Percentiles rank a stretch among this genome's conserved stretches.
phyloP scores from a whole-genome alignment of 2,329 filamentous ascomycete genomes.

The Catunica adiposa region DNA sequence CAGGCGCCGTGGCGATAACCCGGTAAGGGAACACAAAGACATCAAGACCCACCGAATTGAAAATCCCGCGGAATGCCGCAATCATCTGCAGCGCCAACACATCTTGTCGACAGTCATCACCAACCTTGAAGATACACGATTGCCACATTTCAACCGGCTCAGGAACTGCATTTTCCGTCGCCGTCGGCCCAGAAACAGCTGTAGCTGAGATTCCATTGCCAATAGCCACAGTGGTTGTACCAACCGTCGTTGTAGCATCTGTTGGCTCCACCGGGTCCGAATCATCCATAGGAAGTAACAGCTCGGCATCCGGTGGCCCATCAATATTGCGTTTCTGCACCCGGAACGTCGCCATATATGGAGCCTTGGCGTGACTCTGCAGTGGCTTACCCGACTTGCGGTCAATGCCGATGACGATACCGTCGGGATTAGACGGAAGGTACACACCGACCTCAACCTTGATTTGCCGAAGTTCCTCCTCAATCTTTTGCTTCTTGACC shows the following conservation, averaged over 20 bases:
- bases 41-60: constrained; percentile 84
- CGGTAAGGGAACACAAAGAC: constrained; percentile 96
- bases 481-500: constrained; percentile 98
- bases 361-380: constrained; percentile 94
- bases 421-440: constrained; percentile 89
- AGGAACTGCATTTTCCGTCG: background rate
- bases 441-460: constrained; percentile 96
- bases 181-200: background rate
- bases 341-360: constrained; percentile 97
- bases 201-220: background rate
- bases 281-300: constrained; percentile 32
- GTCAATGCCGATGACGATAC: constrained; percentile 93
- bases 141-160: constrained; percentile 97
- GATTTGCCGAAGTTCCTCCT: constrained; percentile 94
- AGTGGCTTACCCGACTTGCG: constrained; percentile 94
- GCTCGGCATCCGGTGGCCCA: constrained; percentile 7
- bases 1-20: constrained; percentile 90
- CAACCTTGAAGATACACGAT: constrained; percentile 98
- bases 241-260: background rate
- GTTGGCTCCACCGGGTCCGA: constrained; percentile 15
- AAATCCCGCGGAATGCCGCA: constrained; percentile 90
- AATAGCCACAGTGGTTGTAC: constrained; percentile 14
- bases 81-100: constrained; percentile 96
- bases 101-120: constrained; percentile 95
- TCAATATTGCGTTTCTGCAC: constrained; percentile 56